These are phyloP conservation scores for Fusarium redolens DNA, from an alignment of 2,329 filamentous ascomycete species.

Conservation along the genomic window DNA sequence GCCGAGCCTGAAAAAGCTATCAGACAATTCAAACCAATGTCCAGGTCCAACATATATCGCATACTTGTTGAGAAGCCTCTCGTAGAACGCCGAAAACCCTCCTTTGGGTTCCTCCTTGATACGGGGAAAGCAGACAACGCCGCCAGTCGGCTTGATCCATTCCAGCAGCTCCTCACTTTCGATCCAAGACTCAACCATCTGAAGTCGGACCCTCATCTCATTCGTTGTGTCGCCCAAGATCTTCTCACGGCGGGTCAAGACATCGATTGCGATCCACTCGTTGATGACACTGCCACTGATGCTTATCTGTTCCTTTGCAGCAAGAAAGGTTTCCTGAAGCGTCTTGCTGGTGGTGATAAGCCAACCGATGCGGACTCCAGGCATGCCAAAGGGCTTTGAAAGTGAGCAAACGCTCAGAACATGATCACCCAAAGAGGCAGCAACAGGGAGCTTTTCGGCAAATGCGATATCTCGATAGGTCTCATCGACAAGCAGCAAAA, in stretches of 20 bases:
- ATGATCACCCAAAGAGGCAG: neutral
- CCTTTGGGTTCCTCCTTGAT: neutral
- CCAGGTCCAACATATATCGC: neutral
- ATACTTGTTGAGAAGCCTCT: neutral
- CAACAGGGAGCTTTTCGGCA: neutral
- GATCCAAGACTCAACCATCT: neutral
- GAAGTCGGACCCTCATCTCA: neutral
- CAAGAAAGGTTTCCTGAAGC: neutral
- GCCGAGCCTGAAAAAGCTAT: neutral
- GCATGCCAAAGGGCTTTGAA: neutral
- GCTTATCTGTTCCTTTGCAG: slow-evolving; percentile 1
- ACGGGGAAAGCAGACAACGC: neutral
- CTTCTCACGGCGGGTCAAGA: neutral
- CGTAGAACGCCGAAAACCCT: neutral
- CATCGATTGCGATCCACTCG: neutral
- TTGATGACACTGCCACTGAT: slow-evolving; percentile 7
- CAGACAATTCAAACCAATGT: neutral
- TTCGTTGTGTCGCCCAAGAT: neutral
- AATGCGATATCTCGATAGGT: neutral
- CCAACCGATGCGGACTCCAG: neutral
- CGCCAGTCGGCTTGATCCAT: slow-evolving; percentile 1
- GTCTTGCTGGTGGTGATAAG: neutral
- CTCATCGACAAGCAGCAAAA: neutral
- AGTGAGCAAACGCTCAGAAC: neutral
- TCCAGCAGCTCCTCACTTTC: neutral